Evolutionary conservation across 2,329 filamentous ascomycete genomes (phyloP).

Genomic region (Rutstroemia sydowiana): DNA sequence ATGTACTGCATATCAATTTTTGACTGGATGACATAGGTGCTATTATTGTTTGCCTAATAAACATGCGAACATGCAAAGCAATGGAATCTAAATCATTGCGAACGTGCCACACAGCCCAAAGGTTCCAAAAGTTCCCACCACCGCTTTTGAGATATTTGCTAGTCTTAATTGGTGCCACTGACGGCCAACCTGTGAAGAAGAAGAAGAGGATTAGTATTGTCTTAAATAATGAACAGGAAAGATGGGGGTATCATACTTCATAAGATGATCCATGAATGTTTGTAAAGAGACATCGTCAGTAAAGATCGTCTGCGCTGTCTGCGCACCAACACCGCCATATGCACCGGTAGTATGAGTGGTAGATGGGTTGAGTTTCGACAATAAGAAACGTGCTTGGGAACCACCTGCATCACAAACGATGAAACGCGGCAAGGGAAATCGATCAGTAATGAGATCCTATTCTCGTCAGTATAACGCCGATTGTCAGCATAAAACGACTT

Average conservation of each 20-base stretch:
- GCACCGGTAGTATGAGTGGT: constrained; percentile 92
- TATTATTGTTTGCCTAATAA: constrained; percentile 11
- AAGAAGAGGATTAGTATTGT: constrained; percentile 12
- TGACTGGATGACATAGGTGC: constrained; percentile 1
- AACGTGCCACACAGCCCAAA: too few relatives aligned
- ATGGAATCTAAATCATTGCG: background rate
- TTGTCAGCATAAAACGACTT: constrained; percentile 32
- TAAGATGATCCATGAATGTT: constrained; percentile 98
- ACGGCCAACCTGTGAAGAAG: constrained; percentile 45
- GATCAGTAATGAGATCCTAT: constrained; percentile 90
- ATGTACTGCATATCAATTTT: background rate
- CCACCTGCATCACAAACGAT: constrained; percentile 98
- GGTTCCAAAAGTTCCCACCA: constrained; percentile 4
- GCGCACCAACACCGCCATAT: constrained; percentile 78
- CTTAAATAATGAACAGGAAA: constrained; percentile 15
- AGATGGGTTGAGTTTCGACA: constrained; percentile 95
- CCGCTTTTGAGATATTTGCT: constrained; percentile 5
- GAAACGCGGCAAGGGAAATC: constrained; percentile 96
- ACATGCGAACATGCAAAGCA: constrained; percentile 6
- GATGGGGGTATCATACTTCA: constrained; percentile 65
- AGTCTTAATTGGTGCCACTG: constrained; percentile 50
- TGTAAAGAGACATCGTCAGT: constrained; percentile 97
- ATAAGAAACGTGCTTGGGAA: constrained; percentile 91
- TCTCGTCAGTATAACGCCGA: constrained; percentile 15
- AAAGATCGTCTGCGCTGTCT: constrained; percentile 95